phyloP scores from a whole-genome alignment of 306 rosid genomes.

The Casuarina equisetifolia region DNA sequence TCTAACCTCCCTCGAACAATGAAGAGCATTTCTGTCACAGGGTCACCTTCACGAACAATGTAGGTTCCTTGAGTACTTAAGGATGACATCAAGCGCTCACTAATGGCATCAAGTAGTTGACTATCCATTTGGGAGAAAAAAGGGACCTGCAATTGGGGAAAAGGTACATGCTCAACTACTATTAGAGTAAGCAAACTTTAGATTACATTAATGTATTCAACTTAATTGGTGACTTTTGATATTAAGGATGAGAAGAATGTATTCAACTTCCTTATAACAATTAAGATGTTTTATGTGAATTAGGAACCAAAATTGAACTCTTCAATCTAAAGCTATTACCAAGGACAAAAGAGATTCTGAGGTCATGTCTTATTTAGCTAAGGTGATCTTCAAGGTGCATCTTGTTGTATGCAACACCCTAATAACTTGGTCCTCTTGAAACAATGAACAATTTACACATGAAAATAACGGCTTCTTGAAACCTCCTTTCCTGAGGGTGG shows the following conservation, averaged over 20 bases:
- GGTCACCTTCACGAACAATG: slow-evolving; percentile 92
- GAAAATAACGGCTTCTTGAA: background rate
- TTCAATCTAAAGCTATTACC: too few relatives aligned
- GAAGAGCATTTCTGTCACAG: slow-evolving; percentile 88
- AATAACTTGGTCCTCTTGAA: background rate
- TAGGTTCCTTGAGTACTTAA: slow-evolving; percentile 73
- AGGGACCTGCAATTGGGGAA: slow-evolving; percentile 65
- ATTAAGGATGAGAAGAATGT: too few relatives aligned
- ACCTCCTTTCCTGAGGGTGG: background rate
- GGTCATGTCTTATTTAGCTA: background rate
- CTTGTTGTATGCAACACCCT: background rate
- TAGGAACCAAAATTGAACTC: background rate
- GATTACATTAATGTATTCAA: background rate
- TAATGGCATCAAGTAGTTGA: slow-evolving; percentile 83
- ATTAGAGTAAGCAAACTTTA: background rate
- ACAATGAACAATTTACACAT: background rate
- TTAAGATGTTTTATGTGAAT: background rate
- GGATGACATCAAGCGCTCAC: slow-evolving; percentile 77
- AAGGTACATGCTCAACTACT: slow-evolving; percentile 5
- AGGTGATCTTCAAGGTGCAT: background rate
- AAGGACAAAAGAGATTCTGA: background rate
- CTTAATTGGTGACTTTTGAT: too few relatives aligned
- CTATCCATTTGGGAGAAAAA: slow-evolving; percentile 92
- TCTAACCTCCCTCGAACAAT: slow-evolving; percentile 84
- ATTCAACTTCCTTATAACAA: background rate